Evolutionary conservation across 495 filamentous ascomycete genomes (phyloP).

Genomic region (Zalerion maritima): DNA sequence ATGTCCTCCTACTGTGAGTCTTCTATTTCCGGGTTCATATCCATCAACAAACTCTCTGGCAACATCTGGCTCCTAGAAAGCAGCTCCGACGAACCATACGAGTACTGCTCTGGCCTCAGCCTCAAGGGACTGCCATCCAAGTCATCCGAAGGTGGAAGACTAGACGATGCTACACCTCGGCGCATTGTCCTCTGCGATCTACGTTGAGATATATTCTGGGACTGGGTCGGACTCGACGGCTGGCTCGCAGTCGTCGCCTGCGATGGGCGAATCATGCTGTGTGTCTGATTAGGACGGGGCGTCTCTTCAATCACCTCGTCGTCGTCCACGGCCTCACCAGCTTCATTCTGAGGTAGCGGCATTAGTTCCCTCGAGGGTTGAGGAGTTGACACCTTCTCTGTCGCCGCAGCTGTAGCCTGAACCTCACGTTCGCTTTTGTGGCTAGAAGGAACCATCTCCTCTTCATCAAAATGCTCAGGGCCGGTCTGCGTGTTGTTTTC

Average conservation of each 20-base stretch:
- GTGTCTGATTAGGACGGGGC: conserved; percentile 4
- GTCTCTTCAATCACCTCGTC: conserved; percentile 7
- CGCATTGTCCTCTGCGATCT: too few relatives aligned
- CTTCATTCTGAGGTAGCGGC: conserved; percentile 4
- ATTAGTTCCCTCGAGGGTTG: conserved; percentile 1
- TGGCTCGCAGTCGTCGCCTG: conserved; percentile 31
- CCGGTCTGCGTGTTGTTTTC: conserved; percentile 24
- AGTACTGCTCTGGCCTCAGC: background rate
- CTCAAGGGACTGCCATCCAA: conserved; percentile 1
- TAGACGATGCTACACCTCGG: too few relatives aligned
- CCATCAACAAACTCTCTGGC: conserved; percentile 37
- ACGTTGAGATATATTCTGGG: conserved; percentile 17
- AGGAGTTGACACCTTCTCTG: background rate
- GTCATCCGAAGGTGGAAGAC: conserved; percentile 1
- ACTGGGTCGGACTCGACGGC: conserved; percentile 15
- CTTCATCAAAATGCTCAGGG: conserved; percentile 7
- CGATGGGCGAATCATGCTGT: conserved; percentile 17
- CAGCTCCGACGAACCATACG: conserved; percentile 1
- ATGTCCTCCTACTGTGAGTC: too few relatives aligned
- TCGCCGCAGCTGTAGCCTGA: background rate
- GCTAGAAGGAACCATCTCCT: conserved; percentile 21
- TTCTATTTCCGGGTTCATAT: too few relatives aligned
- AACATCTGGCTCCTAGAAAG: conserved; percentile 31
- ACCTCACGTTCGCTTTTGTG: conserved; percentile 5
- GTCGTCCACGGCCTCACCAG: conserved; percentile 15